phyloP scores from a whole-genome alignment of 108 stramenopile species.

The Mayamaea pseudoterrestris region DNA sequence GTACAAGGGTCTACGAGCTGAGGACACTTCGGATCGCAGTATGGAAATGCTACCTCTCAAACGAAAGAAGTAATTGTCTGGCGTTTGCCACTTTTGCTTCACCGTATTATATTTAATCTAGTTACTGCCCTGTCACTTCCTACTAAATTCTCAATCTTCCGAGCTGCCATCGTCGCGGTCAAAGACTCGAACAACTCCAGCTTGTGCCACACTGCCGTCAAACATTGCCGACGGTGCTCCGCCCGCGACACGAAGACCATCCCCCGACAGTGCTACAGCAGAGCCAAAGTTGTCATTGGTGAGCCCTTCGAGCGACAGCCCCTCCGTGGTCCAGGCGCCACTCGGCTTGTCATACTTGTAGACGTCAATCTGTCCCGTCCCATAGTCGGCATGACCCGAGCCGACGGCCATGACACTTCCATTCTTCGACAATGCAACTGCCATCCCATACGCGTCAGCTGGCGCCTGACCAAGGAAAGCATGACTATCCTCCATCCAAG shows the following conservation, averaged over 20 bases:
- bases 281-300: conserved; percentile 22
- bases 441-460: conserved; percentile 21
- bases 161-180: conserved; percentile 2
- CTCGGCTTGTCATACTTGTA: conserved; percentile 3
- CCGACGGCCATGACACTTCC: conserved; percentile 27
- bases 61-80: no score
- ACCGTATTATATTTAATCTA: no score
- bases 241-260: conserved; percentile 18
- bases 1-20: conserved; percentile 86
- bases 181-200: conserved; percentile 19
- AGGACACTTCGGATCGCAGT: conserved; percentile 59
- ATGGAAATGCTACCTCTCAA: conserved; percentile 7
- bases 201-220: conserved; percentile 18
- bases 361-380: conserved; percentile 20
- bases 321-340: conserved; percentile 4
- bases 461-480: conserved; percentile 10
- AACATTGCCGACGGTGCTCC: conserved; percentile 27
- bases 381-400: conserved; percentile 13
- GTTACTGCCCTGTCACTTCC: no score
- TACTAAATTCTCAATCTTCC: no score
- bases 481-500: conserved; percentile 18
- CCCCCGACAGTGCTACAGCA: conserved; percentile 16
- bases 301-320: conserved; percentile 11
- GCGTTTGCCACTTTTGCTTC: no score
- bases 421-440: conserved; percentile 20